phyloP scores from a whole-genome alignment of 495 filamentous ascomycete species.

The Neurospora sp. region DNA sequence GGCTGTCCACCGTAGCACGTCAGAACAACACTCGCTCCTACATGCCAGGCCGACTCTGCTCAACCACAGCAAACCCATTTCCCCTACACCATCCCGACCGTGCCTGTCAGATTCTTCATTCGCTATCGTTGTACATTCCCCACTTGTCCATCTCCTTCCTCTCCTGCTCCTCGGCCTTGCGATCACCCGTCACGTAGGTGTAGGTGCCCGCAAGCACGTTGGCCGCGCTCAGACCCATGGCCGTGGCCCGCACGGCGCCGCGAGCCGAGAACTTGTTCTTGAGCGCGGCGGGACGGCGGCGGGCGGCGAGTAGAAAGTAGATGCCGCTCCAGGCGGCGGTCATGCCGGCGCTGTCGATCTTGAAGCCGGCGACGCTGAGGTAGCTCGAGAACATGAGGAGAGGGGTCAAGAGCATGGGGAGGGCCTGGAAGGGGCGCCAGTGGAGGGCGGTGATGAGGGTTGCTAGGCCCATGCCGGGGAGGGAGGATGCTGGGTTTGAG shows the following conservation, averaged over 20 bases:
- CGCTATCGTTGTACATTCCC: constrained; percentile 18
- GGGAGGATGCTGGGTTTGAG: constrained; percentile 53
- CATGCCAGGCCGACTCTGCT: neutral
- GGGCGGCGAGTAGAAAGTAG: constrained; percentile 67
- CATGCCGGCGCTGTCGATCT: constrained; percentile 72
- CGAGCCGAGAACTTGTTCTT: constrained; percentile 52
- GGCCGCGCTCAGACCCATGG: constrained; percentile 56
- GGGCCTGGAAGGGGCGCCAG: constrained; percentile 58
- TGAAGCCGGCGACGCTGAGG: constrained; percentile 66
- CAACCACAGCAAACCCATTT: neutral
- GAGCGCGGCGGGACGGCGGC: constrained; percentile 48
- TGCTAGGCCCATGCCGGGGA: constrained; percentile 69
- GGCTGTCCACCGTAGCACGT: neutral
- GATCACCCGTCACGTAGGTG: constrained; percentile 57
- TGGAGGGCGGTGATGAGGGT: constrained; percentile 72
- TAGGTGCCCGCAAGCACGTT: constrained; percentile 65
- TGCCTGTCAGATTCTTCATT: constrained; percentile 5
- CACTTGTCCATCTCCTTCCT: constrained; percentile 36
- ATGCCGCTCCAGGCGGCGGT: constrained; percentile 79
- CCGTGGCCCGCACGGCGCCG: constrained; percentile 59
- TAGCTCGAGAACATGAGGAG: constrained; percentile 82
- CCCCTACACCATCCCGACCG: neutral
- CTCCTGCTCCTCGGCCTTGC: constrained; percentile 36
- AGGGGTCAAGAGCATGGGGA: constrained; percentile 75
- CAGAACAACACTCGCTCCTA: neutral